Base-by-base conservation (phyloP, 2,329 filamentous ascomycete genomes). In the Dothistroma septosporum region DNA sequence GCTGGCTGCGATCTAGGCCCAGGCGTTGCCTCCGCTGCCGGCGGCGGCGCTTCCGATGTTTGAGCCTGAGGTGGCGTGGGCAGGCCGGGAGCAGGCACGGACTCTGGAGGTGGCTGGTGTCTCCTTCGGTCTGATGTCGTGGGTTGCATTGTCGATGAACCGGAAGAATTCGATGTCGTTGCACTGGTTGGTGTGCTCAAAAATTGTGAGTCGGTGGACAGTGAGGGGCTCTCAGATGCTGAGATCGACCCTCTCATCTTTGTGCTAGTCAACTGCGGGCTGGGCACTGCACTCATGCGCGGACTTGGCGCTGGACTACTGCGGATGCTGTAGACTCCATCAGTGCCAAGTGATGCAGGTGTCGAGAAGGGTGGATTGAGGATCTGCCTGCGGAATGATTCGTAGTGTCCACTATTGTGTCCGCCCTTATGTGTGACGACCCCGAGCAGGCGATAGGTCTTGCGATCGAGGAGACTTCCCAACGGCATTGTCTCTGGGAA, bases 321-420 rank as follows among this genome's bases (percentile, higher is more conserved):
- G n/a, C 64, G 85, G 77, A 70, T 82, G 73, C 88, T 91, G 71
- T 90, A 93, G 35, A 88, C 85, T 7, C 86, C 87, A 41, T 90
- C 89, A 6, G 83, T 83, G 62, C 89, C 88, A 75, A 96, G 93
- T 0, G 86, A 87, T 67, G 90, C 87, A 0, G 89, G 86, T 8
- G 93, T 97, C 1, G 91, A 89, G 72, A 87, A 97, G 0, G 92
- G 92, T 2, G 88, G 79, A 55, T 87, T 85, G 9, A 91, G 77
- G 61, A 90, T 88, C 75, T 97, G 94, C 41, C 94, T 85, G 35
- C 94, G 85, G 75, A 97, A 97, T 0, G 92, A 93, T 75, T 99
- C 94, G 77, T 99, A 99, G 73, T 99, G 94, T 0, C 94, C 94
- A 69, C 92, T 96, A 72, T 96, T 88, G 74, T 99, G 94, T 64